Evolutionary conservation across 345 rosid genomes (phyloP), one percentile per base, ranked within the genome.

Genomic region (Trapa incisa): DNA sequence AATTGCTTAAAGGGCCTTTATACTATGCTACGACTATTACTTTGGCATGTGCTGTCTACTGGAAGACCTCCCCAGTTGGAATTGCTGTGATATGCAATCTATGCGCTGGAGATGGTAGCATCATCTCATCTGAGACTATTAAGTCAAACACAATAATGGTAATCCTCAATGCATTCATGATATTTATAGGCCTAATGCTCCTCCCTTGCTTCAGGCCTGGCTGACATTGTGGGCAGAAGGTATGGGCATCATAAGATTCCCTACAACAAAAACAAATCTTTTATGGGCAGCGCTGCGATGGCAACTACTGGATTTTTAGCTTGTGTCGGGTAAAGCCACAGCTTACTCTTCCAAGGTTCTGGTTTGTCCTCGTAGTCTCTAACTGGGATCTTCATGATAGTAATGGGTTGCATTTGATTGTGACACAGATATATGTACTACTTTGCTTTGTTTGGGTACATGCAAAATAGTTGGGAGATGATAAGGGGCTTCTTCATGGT

Each of bases 101-200:
- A 61, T 91, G 99, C 48, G 99, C 99, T 54, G 99, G 99, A 86
- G 99, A 94, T 80, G 99, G 99, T 94, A 82, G 29, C 37, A 71
- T 65, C 36, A 65, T 41, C 65, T 65, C 36, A 65, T 41, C 65
- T 68, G 53, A 38, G 11, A 7, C 58, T 50, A 8, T 10, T 3
- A 2, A 13, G 60, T 48, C 54, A 11, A 58, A 29, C 33, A 58
- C 16, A 32, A 32, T 11, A 9, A 11, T 1, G 15, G 12, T 11
- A 58, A 58, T 58, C 15, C 60, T 54, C 60, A 54, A 54, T 15
- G 56, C 7, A 17, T 2, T 54, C 6, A 4, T 54, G 32, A 54
- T 54, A 35, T 5, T n/a, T 4, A 54, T 9, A 17, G 33, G 0
- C 35, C 22, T 54, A 54, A 45, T 1, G n/a, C 54, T 64, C 12